Evolutionary conservation across 2,329 filamentous ascomycete species (phyloP).

Genomic region (Huntiella bhutanensis): DNA sequence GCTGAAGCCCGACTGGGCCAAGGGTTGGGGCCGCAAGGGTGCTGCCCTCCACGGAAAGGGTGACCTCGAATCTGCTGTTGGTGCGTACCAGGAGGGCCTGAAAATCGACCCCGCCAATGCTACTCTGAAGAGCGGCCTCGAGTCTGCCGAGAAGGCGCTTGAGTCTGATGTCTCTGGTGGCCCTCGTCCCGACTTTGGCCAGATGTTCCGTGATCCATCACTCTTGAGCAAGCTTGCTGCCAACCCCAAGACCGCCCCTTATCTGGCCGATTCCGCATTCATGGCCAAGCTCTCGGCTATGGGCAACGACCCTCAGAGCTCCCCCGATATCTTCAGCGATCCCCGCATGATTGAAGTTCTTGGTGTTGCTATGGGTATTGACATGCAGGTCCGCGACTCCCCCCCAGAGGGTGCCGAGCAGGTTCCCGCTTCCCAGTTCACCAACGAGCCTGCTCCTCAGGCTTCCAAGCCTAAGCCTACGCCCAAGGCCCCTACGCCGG

Average conservation of each 20-base stretch:
- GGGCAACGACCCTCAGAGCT: conserved; percentile 59
- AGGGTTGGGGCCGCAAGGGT: conserved; percentile 88
- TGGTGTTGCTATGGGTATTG: conserved; percentile 80
- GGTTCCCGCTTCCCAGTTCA: conserved; percentile 19
- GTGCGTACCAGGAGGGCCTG: conserved; percentile 86
- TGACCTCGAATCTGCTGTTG: conserved; percentile 65
- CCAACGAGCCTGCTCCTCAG: conserved; percentile 24
- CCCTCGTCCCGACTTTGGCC: conserved; percentile 57
- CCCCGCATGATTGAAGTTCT: conserved; percentile 87
- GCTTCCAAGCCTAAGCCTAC: conserved; percentile 19
- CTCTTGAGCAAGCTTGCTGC: conserved; percentile 74
- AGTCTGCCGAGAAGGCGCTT: conserved; percentile 73
- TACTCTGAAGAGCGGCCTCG: conserved; percentile 75
- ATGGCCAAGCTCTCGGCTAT: conserved; percentile 77
- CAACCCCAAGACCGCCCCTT: conserved; percentile 79
- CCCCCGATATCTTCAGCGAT: conserved; percentile 68
- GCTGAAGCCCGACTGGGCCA: conserved; percentile 94
- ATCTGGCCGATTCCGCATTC: conserved; percentile 68
- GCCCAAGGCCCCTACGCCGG: conserved; percentile 24
- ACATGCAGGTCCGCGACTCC: conserved; percentile 44
- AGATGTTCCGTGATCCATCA: conserved; percentile 87
- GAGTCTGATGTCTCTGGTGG: conserved; percentile 30
- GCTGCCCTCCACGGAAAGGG: conserved; percentile 75
- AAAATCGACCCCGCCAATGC: conserved; percentile 85
- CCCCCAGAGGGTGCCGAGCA: conserved; percentile 16